Percentiles rank a stretch among this genome's conserved stretches.
Conservation (phyloP, 2,329 filamentous ascomycete species). For the Zymoseptoria brevis region DNA sequence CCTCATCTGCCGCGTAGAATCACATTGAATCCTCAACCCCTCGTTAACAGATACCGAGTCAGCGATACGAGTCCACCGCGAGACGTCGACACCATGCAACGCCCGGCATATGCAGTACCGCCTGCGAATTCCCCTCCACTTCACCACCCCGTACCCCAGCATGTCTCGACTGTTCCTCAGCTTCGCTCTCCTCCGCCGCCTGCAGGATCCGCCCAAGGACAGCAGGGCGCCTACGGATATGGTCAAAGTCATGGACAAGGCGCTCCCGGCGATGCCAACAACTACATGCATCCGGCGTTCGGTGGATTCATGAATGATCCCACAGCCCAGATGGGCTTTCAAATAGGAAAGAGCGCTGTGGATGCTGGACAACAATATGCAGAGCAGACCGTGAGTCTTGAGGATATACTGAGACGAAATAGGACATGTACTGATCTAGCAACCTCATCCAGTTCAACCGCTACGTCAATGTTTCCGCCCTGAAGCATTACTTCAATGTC, state of each 20-base stretch:
- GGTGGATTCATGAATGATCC: slow-evolving; percentile 94
- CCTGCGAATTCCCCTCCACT: slow-evolving; percentile 77
- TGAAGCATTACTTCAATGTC: slow-evolving; percentile 99
- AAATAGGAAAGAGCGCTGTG: slow-evolving; percentile 87
- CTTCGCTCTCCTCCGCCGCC: slow-evolving; percentile 88
- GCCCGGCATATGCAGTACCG: slow-evolving; percentile 67
- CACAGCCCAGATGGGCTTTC: slow-evolving; percentile 86
- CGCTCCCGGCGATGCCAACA: slow-evolving; percentile 19
- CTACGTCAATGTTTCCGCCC: slow-evolving; percentile 83
- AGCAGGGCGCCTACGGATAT: slow-evolving; percentile 60
- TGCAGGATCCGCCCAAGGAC: slow-evolving; percentile 55
- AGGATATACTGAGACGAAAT: not conserved
- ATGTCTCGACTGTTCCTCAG: slow-evolving; percentile 96
- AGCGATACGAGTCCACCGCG: not conserved
- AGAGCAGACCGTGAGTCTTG: slow-evolving; percentile 73
- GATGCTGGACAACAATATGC: slow-evolving; percentile 88
- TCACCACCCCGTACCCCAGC: slow-evolving; percentile 94
- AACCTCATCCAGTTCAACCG: slow-evolving; percentile 52
- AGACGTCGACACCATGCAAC: slow-evolving; percentile 62
- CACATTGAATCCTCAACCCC: not conserved
- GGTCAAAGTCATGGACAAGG: slow-evolving; percentile 45
- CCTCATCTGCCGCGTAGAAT: not conserved
- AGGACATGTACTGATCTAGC: not conserved
- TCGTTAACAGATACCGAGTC: not conserved
- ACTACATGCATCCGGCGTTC: slow-evolving; percentile 54